phyloP scores from a whole-genome alignment of 2,329 filamentous ascomycete species.

The Endothia cerciana region DNA sequence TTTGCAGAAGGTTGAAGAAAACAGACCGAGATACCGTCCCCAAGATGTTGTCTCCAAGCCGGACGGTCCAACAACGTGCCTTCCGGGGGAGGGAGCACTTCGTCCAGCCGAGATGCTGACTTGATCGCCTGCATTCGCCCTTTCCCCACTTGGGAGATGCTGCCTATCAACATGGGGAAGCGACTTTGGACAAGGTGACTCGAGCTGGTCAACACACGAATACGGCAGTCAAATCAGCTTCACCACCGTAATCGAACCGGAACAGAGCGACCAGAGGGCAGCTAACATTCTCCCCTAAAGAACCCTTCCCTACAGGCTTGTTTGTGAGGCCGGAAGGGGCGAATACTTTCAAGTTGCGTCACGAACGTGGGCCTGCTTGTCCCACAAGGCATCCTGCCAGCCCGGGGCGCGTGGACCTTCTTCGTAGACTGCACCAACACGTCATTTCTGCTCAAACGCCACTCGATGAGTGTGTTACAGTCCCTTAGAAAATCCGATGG shows the following conservation, averaged over 20 bases:
- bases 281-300: too few relatives aligned
- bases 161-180: not conserved
- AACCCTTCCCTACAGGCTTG: too few relatives aligned
- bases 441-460: not conserved
- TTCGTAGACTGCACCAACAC: not conserved
- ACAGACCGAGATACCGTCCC: not conserved
- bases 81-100: not conserved
- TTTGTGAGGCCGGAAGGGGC: not conserved
- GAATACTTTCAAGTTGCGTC: not conserved
- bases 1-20: too few relatives aligned
- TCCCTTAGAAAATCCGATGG: too few relatives aligned
- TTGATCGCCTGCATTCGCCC: not conserved
- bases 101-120: not conserved
- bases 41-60: not conserved
- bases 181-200: not conserved
- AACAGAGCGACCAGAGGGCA: too few relatives aligned
- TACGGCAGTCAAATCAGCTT: too few relatives aligned
- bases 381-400: not conserved
- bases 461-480: too few relatives aligned
- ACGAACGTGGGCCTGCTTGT: not conserved
- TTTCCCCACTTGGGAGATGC: conserved; percentile 2
- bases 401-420: not conserved
- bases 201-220: too few relatives aligned
- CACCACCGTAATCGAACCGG: too few relatives aligned
- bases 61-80: not conserved